A percentile compares a stretch with the other conserved stretches of the same genome.
Conservation (phyloP, 345 rosid genomes). For the rapeseed (Brassica napus) region DNA sequence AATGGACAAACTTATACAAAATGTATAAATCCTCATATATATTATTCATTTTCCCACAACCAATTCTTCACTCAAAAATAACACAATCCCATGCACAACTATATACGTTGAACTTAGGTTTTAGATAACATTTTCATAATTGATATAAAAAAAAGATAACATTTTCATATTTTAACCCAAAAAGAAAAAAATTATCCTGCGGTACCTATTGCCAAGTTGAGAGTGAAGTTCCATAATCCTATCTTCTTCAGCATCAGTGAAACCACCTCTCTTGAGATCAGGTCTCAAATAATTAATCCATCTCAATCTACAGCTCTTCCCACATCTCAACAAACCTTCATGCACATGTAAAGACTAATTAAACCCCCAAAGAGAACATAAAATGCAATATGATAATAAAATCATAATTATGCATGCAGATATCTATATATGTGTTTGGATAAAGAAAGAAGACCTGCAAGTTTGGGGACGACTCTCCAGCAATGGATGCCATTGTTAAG, state of each 20-base stretch:
- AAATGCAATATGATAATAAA: neutral
- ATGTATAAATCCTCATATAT: neutral
- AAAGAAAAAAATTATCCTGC: neutral
- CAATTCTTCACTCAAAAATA: neutral
- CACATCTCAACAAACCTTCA: slow-evolving; percentile 80
- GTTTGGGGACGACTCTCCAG: slow-evolving; percentile 91
- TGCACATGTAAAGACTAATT: slow-evolving; percentile 6
- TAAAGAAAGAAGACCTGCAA: slow-evolving; percentile 60
- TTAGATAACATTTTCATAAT: too few relatives aligned
- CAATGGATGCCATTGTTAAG: slow-evolving; percentile 90
- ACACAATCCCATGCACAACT: slow-evolving; percentile 2
- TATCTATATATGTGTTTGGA: neutral
- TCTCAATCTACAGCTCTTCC: slow-evolving; percentile 88
- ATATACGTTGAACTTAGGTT: too few relatives aligned
- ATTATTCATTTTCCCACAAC: neutral
- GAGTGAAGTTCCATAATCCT: slow-evolving; percentile 80
- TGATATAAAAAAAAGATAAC: too few relatives aligned
- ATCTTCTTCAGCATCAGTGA: slow-evolving; percentile 79
- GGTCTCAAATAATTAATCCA: slow-evolving; percentile 97
- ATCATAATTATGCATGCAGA: neutral
- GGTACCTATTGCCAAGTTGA: slow-evolving; percentile 54
- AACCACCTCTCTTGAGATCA: slow-evolving; percentile 81
- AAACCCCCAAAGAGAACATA: neutral
- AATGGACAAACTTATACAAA: neutral
- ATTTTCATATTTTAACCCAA: neutral